Evolutionary conservation across 345 rosid species (phyloP).

Genomic region (Abelmoschus esculentus): DNA sequence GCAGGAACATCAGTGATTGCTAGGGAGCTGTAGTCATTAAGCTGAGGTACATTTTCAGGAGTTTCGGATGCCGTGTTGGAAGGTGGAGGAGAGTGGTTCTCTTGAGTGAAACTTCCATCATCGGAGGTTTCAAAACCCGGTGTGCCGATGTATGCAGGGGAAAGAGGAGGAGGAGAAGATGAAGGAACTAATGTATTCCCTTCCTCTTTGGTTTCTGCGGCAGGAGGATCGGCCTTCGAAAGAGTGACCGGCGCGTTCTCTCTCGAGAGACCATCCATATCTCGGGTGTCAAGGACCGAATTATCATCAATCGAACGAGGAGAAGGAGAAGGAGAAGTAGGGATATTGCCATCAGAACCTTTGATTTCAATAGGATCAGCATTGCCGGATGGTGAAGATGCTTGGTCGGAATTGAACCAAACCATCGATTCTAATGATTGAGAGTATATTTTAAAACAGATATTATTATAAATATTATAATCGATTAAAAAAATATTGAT

Average conservation of each 20-base stretch:
- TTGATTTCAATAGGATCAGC: not conserved
- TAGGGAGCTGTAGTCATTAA: constrained; percentile 1
- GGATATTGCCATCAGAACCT: not conserved
- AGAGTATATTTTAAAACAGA: too few species aligned
- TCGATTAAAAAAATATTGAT: too few species aligned
- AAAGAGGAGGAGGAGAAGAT: not conserved
- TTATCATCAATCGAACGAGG: not conserved
- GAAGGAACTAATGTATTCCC: not conserved
- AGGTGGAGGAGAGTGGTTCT: not conserved
- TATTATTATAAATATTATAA: too few species aligned
- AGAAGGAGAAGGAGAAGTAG: not conserved
- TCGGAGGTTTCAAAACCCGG: not conserved
- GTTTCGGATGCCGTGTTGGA: not conserved
- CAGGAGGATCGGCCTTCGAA: not conserved
- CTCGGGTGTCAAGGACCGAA: not conserved
- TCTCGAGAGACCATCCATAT: constrained; percentile 2
- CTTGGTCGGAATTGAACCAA: too few species aligned
- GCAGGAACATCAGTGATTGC: not conserved
- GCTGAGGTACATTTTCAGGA: constrained; percentile 1
- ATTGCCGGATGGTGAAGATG: not conserved
- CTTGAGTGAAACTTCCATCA: constrained; percentile 9
- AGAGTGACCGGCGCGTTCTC: not conserved
- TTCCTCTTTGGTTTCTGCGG: not conserved
- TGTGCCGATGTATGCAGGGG: not conserved
- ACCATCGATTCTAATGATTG: too few species aligned